These are phyloP conservation scores for Pyrenula massariospora DNA, from an alignment of 495 filamentous ascomycete species.

Conservation along the genomic window DNA sequence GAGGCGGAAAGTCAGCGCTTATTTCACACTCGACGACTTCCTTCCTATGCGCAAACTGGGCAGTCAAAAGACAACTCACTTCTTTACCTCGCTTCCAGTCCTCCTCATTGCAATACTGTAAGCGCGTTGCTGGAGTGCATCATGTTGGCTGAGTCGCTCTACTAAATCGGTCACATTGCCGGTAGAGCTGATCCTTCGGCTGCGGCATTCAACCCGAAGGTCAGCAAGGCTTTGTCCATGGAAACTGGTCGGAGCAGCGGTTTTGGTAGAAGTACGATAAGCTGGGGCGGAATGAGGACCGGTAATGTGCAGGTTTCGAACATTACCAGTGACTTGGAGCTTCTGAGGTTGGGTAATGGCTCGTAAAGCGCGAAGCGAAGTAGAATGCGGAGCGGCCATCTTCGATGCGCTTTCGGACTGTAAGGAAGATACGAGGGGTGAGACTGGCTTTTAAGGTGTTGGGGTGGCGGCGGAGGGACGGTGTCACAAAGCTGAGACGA, in stretches of 20 bases:
- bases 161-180: slow-evolving; percentile 31
- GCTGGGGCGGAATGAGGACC: slow-evolving; percentile 35
- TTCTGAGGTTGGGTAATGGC: slow-evolving; percentile 29
- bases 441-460: not conserved
- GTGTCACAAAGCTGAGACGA: not conserved
- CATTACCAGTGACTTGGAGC: slow-evolving; percentile 22
- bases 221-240: slow-evolving; percentile 23
- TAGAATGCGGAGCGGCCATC: slow-evolving; percentile 39
- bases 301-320: slow-evolving; percentile 40
- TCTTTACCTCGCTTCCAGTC: slow-evolving; percentile 22
- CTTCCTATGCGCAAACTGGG: no score
- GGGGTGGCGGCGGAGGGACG: not conserved
- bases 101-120: slow-evolving; percentile 41
- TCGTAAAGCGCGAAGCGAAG: slow-evolving; percentile 36
- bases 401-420: slow-evolving; percentile 4
- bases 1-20: not conserved
- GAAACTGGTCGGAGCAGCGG: slow-evolving; percentile 24
- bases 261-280: slow-evolving; percentile 15
- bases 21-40: slow-evolving; percentile 9
- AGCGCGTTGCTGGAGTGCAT: slow-evolving; percentile 37
- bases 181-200: slow-evolving; percentile 18
- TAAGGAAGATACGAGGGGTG: not conserved
- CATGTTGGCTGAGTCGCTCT: slow-evolving; percentile 40
- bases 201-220: slow-evolving; percentile 29
- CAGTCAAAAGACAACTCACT: no score